Base-by-base conservation (phyloP, 1,284 basidiomycete genomes). In the Puccinia triticina region DNA sequence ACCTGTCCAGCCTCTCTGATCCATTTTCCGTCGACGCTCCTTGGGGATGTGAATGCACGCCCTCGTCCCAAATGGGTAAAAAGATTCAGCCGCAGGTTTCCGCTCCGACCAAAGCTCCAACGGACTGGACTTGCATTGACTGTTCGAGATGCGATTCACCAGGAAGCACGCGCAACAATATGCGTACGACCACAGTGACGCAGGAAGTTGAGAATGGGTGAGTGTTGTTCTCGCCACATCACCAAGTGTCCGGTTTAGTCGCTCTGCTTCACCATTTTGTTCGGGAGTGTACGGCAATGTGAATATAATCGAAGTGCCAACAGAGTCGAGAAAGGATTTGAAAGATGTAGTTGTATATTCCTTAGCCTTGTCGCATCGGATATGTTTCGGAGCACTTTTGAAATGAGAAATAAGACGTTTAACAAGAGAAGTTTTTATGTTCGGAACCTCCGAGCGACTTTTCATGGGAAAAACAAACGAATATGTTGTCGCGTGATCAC, bases 191-290 rank as follows among this genome's bases (percentile, higher is more conserved):
- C 75, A 77, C 7, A 77, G 16, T 11, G 26, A 46, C 4, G 26
- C 18, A 2, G 23, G 48, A 1, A 77, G 59, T 8, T 37, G 34
- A 3, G 57, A 46, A n/a, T 34, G 32, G 11, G 16, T n/a, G 18
- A 77, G 43, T 8, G 59, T 77, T 1, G 75, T 64, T 2, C 75
- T 5, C 10, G 57, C 75, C 2, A 64, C 48, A 50, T 77, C 59
- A 66, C 57, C 75, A 8, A 77, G 37, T 10, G 61, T 64, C 3
- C 75, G 16, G 46, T 77, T 77, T 18, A 77, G 59, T 46, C 57
- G 8, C 32, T 77, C 75, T 1, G 55, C 75, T 43, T 50, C 40
- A 14, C 75, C 75, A 46, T 77, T 77, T 48, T 77, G 55, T 50
- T 75, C 34, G 14, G 48, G 73, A 57, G 48, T 53, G 32, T 75